A percentile compares a stretch with the other conserved stretches of the same genome.
Evolutionary conservation across 805 yeast species (phyloP).

Genomic region (Candida saitoana): DNA sequence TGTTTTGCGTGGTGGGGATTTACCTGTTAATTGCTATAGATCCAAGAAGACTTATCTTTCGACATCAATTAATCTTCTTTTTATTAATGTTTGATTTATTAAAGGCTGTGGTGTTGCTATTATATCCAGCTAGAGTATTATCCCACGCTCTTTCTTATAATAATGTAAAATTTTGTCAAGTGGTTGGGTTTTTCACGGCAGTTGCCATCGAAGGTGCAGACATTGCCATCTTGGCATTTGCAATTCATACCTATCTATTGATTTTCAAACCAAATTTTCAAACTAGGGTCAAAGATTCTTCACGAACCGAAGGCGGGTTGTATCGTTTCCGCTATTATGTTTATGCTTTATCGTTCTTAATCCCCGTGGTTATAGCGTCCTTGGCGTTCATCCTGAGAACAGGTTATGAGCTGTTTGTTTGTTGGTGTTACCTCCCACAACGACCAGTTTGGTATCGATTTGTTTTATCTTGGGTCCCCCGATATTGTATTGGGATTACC

Average conservation of each 20-base stretch:
- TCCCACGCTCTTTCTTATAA: slow-evolving; percentile 42
- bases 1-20: slow-evolving; percentile 53
- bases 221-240: slow-evolving; percentile 74
- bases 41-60: slow-evolving; percentile 56
- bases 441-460: slow-evolving; percentile 69
- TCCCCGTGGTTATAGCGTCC: slow-evolving; percentile 67
- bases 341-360: slow-evolving; percentile 51
- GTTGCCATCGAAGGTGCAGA: slow-evolving; percentile 83
- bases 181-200: slow-evolving; percentile 79
- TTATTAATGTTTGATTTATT: slow-evolving; percentile 69
- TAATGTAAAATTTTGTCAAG: slow-evolving; percentile 50
- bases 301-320: slow-evolving; percentile 66
- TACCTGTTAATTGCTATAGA: slow-evolving; percentile 62
- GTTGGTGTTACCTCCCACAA: slow-evolving; percentile 79
- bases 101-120: slow-evolving; percentile 63
- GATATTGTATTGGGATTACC: slow-evolving; percentile 60
- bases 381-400: slow-evolving; percentile 57
- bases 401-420: slow-evolving; percentile 60
- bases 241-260: slow-evolving; percentile 73
- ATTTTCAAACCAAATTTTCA: slow-evolving; percentile 58
- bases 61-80: slow-evolving; percentile 67
- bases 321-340: slow-evolving; percentile 54
- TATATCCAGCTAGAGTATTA: slow-evolving; percentile 63
- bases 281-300: slow-evolving; percentile 38
- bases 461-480: slow-evolving; percentile 76